Conservation (phyloP, 2,329 filamentous ascomycete species). For the Stylonectria norvegica region DNA sequence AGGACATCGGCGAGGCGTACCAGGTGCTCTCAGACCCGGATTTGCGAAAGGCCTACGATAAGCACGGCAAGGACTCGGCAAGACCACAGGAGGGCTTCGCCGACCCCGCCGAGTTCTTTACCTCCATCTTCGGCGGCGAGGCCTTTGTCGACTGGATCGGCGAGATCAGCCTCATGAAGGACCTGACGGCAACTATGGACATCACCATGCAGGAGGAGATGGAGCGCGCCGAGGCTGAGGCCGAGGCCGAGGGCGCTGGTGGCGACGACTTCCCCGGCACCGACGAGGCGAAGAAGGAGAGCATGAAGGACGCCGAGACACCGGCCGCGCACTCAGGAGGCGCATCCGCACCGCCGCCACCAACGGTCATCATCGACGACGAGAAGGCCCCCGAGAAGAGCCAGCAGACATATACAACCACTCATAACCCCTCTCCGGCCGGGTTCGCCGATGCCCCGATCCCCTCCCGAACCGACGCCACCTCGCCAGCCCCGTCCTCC, state of each 20-base stretch:
- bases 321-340: slow-evolving; percentile 25
- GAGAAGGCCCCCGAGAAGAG: slow-evolving; percentile 34
- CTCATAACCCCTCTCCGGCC: slow-evolving; percentile 16
- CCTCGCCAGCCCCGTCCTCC: slow-evolving; percentile 43
- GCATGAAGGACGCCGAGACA: slow-evolving; percentile 38
- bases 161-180: slow-evolving; percentile 98
- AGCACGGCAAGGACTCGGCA: slow-evolving; percentile 92
- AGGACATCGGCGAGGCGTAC: slow-evolving; percentile 73
- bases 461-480: slow-evolving; percentile 33
- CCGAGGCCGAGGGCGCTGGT: slow-evolving; percentile 50
- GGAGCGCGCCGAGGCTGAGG: slow-evolving; percentile 53
- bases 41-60: slow-evolving; percentile 89
- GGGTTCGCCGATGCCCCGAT: slow-evolving; percentile 20
- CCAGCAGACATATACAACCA: no score
- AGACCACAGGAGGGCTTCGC: slow-evolving; percentile 89
- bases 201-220: slow-evolving; percentile 85
- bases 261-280: slow-evolving; percentile 56
- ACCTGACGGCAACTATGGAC: slow-evolving; percentile 96
- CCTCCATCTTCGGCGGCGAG: slow-evolving; percentile 95
- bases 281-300: slow-evolving; percentile 55
- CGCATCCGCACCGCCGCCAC: slow-evolving; percentile 30
- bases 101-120: slow-evolving; percentile 96
- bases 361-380: slow-evolving; percentile 41
- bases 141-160: slow-evolving; percentile 96
- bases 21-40: slow-evolving; percentile 84